These are phyloP conservation scores for Flaveria floridana DNA, from an alignment of 140 eudicot species.

Conservation along the genomic window DNA sequence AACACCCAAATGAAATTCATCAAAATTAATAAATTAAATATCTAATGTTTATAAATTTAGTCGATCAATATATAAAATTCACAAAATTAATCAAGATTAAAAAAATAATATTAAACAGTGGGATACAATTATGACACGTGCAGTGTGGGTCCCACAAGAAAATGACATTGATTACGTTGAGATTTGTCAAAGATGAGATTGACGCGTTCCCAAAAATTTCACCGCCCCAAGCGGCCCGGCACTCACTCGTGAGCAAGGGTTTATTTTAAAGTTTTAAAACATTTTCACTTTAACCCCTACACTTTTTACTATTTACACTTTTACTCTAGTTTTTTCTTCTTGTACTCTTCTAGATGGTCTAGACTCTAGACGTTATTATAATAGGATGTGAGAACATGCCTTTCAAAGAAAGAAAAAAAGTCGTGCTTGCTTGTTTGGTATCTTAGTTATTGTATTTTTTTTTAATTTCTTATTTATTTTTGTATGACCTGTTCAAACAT, in stretches of 20 bases:
- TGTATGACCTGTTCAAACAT: background rate
- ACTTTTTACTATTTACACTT: background rate
- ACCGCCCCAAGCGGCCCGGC: slow-evolving; percentile 62
- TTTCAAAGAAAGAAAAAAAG: background rate
- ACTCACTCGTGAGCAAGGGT: slow-evolving; percentile 38
- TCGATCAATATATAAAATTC: no score
- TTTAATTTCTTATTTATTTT: background rate
- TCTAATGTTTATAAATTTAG: no score
- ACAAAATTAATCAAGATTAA: no score
- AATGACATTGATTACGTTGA: slow-evolving; percentile 57
- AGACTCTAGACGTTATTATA: slow-evolving; percentile 3
- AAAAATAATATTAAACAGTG: background rate
- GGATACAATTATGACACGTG: slow-evolving; percentile 27
- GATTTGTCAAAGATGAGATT: slow-evolving; percentile 49
- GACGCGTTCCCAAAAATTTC: slow-evolving; percentile 53
- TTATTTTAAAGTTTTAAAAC: background rate
- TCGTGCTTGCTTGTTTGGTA: slow-evolving; percentile 16
- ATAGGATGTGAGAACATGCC: background rate
- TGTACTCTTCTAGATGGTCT: slow-evolving; percentile 33
- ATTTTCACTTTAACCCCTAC: slow-evolving; percentile 16
- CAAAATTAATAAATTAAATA: no score
- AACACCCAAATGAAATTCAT: background rate
- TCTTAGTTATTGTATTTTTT: background rate
- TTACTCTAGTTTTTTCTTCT: background rate
- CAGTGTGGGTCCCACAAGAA: slow-evolving; percentile 30